Evolutionary conservation across 768 basidiomycete genomes (phyloP), one percentile per base, ranked within the genome.

Genomic region (Kwoniella mangroviensis): DNA sequence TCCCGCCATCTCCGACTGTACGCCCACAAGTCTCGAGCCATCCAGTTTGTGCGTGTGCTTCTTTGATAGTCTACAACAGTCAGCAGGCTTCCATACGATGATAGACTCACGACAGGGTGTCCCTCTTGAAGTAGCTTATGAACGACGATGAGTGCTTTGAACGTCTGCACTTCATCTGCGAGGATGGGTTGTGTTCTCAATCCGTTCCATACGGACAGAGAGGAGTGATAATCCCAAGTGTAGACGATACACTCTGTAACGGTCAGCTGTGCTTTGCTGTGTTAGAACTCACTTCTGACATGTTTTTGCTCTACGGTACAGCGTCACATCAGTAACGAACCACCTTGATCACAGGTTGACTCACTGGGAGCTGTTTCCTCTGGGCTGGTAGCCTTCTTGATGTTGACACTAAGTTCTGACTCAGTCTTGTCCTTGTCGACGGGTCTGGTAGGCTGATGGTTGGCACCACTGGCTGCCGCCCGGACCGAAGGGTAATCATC

Each of bases 401-500:
- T 95, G 81, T 96, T 94, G 42, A 95, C 87, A 19, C 90, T 90
- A 19, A 99, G 88, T 83, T 98, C 97, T 65, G 90, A 88, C 82
- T 99, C 97, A 56, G 94, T 94, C 75, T 94, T 97, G 80, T 98
- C 97, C 86, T 93, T 98, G 86, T 98, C 96, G 26, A 99, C 97
- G 28, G 96, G 96, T 68, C 96, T 89, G 40, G 96, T 98, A 34
- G 96, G 96, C 84, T 93, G 94, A 83, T 97, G 94, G 69, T 66
- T 73, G 40, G 65, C 49, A 40, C 71, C 72, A 42, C 70, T 76
- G 3, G 75, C 73, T 15, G 82, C 75, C 15, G 75, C 75, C n/a
- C 79, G 72, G 13, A 92, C 88, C 40, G 88, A 87, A n/a, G 77
- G 76, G 41, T 83, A 77, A 59, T 83, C 81, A 52, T 83, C 81